These are phyloP conservation scores for Plasmodium vinckei DNA, from an alignment of 169 alveolate species.

Conservation along the genomic window DNA sequence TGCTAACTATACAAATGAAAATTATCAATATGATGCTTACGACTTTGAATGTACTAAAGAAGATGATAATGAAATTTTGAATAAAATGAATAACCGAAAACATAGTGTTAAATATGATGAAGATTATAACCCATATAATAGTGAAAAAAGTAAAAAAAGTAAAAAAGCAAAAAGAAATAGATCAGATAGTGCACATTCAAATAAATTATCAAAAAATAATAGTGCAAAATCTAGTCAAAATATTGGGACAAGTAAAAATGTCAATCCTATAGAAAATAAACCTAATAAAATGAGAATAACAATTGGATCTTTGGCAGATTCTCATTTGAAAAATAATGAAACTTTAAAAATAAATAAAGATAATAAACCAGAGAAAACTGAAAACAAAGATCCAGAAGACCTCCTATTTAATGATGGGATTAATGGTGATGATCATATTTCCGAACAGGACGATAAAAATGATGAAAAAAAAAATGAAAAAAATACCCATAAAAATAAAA, in stretches of 20 bases:
- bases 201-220: not conserved
- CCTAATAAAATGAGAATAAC: not conserved
- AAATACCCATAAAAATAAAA: too few relatives aligned
- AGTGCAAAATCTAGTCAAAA: not conserved
- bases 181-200: not conserved
- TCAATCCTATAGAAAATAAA: not conserved
- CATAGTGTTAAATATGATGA: constrained; percentile 25
- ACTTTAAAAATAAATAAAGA: too few relatives aligned
- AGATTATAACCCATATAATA: constrained; percentile 40
- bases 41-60: constrained; percentile 20
- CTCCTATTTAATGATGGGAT: too few relatives aligned
- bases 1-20: not conserved
- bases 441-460: too few relatives aligned
- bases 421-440: too few relatives aligned
- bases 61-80: constrained; percentile 18
- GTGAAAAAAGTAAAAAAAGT: constrained; percentile 19
- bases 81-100: constrained; percentile 18
- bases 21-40: constrained; percentile 18
- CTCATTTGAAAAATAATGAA: too few relatives aligned
- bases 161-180: constrained; percentile 23
- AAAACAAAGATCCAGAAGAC: too few relatives aligned
- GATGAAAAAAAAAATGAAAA: too few relatives aligned
- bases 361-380: too few relatives aligned
- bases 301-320: too few relatives aligned
- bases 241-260: not conserved